Evolutionary conservation across 192 early-diverging fungal genomes (phyloP), one percentile per base, ranked within the genome.

Genomic region (Backusella mclennaniae): DNA sequence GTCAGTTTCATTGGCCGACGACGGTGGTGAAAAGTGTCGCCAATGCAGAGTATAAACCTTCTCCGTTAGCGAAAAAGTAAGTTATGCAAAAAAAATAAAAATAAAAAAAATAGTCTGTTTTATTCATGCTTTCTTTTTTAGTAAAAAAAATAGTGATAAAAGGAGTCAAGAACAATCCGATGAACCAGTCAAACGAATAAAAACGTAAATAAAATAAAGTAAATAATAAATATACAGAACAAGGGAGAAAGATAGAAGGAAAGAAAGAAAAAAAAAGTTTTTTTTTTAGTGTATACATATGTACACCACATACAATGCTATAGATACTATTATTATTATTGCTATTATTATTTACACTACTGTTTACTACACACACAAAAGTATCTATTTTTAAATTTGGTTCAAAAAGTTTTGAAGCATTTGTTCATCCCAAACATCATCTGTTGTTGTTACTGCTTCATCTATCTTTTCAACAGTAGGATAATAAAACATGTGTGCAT

Each of bases 1-100:
- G 88, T n/a, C 87, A 89, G 11, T 95, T 95, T 78, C 83, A 90
- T 75, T 95, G 93, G 93, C 93, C 93, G 0, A 59, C 82, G 2
- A 81, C 87, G n/a, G 29, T 35, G 2, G 41, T 66, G 66, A 66
- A 67, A 15, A 19, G 35, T n/a, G 15, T 15, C 1, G 23, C 15
- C 14, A 59, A 38, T 72, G 44, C 31, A 35, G 72, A 73, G 12
- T 73, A 59, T 35, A 49, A 33, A 52, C 35, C 53, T 35, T 59
- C 53, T 14, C 53, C 53, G 2, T 59, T 73, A 36, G 49, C 72
- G 17, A 73, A 59, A 73, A 31, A 42, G 72, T 59, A 73, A 73
- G n/a, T 73, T 52, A 36, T 49, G 17, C 46, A 49, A 49, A 44
- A 39, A 39, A 39, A 39, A 26, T 26, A 26, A 11, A 39, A 38